Evolutionary conservation across 768 basidiomycete genomes (phyloP).

Genomic region (Tricholoma flavovirens): DNA sequence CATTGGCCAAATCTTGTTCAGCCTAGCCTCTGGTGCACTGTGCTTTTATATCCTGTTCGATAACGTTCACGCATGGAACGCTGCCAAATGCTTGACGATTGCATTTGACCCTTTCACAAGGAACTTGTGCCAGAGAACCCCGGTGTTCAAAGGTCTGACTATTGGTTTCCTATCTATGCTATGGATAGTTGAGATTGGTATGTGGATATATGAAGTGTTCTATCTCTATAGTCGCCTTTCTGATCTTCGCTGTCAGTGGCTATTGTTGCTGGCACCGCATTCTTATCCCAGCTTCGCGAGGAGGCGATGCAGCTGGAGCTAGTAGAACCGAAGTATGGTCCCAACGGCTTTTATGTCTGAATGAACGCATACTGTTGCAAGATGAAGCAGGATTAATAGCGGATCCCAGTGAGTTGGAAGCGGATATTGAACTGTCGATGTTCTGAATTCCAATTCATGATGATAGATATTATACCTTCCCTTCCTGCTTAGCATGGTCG

Average conservation of each 20-base stretch:
- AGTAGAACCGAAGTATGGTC: conserved; percentile 11
- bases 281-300: conserved; percentile 10
- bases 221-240: neutral
- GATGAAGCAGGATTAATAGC: neutral
- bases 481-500: neutral
- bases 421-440: neutral
- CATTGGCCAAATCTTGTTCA: conserved; percentile 23
- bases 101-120: conserved; percentile 10
- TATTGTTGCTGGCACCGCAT: conserved; percentile 9
- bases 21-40: conserved; percentile 21
- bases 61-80: conserved; percentile 6
- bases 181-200: conserved; percentile 15
- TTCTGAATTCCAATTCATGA: neutral
- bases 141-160: conserved; percentile 8
- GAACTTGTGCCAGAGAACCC: conserved; percentile 11
- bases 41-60: conserved; percentile 25
- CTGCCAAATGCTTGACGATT: conserved; percentile 3
- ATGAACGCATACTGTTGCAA: neutral
- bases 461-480: neutral
- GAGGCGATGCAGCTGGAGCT: conserved; percentile 5
- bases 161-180: conserved; percentile 10
- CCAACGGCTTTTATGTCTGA: conserved; percentile 7
- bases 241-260: neutral
- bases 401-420: neutral
- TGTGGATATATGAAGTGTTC: neutral